These are phyloP conservation scores for Alternaria gaisen DNA, from an alignment of 2,329 filamentous ascomycete genomes.

Conservation along the genomic window DNA sequence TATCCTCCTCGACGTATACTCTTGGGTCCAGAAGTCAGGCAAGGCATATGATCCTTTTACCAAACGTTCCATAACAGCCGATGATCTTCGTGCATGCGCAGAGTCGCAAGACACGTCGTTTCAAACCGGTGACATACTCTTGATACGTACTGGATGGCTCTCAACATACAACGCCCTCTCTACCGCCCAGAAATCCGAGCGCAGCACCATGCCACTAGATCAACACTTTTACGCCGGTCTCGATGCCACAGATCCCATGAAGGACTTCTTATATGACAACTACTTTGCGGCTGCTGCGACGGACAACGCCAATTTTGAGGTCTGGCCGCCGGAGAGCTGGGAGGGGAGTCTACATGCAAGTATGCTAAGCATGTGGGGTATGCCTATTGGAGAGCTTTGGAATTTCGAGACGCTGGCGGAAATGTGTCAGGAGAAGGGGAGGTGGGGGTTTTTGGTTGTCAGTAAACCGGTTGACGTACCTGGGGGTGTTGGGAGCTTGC, in stretches of 20 bases:
- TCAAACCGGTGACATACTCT: slow-evolving; percentile 41
- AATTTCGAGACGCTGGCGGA: slow-evolving; percentile 42
- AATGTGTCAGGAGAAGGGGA: slow-evolving; percentile 37
- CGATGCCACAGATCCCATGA: slow-evolving; percentile 87
- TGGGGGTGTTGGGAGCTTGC: slow-evolving; percentile 40
- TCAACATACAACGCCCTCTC: slow-evolving; percentile 24
- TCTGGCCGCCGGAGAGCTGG: slow-evolving; percentile 27
- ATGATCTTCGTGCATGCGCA: slow-evolving; percentile 30
- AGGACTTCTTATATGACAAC: slow-evolving; percentile 83
- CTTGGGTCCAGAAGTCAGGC: slow-evolving; percentile 24
- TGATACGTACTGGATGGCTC: slow-evolving; percentile 42
- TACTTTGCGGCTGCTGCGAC: slow-evolving; percentile 41
- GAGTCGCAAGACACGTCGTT: slow-evolving; percentile 27
- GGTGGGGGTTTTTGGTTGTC: slow-evolving; percentile 63
- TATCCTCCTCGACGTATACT: slow-evolving; percentile 63
- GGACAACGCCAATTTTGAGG: slow-evolving; percentile 50
- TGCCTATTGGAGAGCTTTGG: slow-evolving; percentile 49
- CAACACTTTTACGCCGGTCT: slow-evolving; percentile 58
- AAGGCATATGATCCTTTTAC: slow-evolving; percentile 36
- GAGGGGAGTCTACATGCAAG: slow-evolving; percentile 33
- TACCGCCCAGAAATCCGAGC: slow-evolving; percentile 10
- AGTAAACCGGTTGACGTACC: slow-evolving; percentile 57
- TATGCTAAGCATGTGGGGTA: slow-evolving; percentile 41
- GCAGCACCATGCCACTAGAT: slow-evolving; percentile 17
- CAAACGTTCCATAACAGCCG: slow-evolving; percentile 25